A percentile compares a stretch with the other conserved stretches of the same genome.
Conservation (phyloP, 192 early-diverging fungal species). For the Backusella sp. region DNA sequence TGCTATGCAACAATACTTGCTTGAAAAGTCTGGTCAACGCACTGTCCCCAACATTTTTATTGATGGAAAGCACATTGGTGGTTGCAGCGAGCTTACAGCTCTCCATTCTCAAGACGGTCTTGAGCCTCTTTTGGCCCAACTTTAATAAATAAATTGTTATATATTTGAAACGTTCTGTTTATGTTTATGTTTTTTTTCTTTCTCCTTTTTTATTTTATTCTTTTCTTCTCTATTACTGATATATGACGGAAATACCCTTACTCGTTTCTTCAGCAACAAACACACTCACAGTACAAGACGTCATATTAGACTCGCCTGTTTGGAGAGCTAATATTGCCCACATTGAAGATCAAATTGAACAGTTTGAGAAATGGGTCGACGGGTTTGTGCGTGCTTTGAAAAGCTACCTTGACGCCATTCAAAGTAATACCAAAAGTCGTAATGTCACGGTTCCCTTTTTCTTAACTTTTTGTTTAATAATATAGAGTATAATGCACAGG, state of each 20-base stretch:
- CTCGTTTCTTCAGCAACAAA: conserved; percentile 30
- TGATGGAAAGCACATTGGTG: conserved; percentile 64
- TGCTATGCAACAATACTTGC: conserved; percentile 62
- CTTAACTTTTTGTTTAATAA: too few relatives aligned
- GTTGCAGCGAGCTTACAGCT: conserved; percentile 51
- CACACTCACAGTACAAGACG: conserved; percentile 48
- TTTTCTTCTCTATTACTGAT: background rate
- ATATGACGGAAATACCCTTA: background rate
- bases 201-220: background rate
- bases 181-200: background rate
- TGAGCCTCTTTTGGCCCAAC: conserved; percentile 28
- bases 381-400: conserved; percentile 38
- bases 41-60: conserved; percentile 79
- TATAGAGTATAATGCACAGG: conserved; percentile 34
- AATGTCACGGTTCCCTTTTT: background rate
- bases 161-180: conserved; percentile 11
- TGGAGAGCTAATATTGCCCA: conserved; percentile 52
- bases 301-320: conserved; percentile 51
- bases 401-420: conserved; percentile 36
- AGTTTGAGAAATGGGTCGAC: conserved; percentile 55
- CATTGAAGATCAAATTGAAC: conserved; percentile 57
- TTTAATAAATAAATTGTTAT: background rate
- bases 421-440: conserved; percentile 26
- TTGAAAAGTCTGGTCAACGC: conserved; percentile 57
- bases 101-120: conserved; percentile 46